Conservation (phyloP, 1,284 basidiomycete genomes). For the Pseudozyma sp. region DNA sequence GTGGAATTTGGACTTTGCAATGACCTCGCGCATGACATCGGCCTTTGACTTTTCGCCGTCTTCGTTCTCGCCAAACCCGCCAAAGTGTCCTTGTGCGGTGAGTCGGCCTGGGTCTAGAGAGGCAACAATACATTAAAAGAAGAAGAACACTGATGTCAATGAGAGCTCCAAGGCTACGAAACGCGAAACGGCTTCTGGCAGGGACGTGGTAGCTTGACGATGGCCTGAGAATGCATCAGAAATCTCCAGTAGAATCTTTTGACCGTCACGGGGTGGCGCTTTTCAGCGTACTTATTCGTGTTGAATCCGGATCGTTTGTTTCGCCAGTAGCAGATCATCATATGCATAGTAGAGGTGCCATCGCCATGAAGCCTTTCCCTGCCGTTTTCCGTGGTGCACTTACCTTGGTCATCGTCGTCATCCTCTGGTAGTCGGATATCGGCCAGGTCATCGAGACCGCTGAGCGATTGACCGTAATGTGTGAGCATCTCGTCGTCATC, state of each 20-base stretch:
- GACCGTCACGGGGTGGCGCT: slow-evolving; percentile 56
- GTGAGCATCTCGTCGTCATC: slow-evolving; percentile 76
- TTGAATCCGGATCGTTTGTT: slow-evolving; percentile 54
- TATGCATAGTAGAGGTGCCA: slow-evolving; percentile 6
- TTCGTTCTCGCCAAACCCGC: slow-evolving; percentile 80
- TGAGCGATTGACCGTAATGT: slow-evolving; percentile 89
- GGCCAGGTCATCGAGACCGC: slow-evolving; percentile 87
- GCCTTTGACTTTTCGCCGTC: slow-evolving; percentile 75
- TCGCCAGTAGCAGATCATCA: slow-evolving; percentile 61
- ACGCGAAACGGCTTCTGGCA: too few species aligned
- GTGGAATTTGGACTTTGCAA: slow-evolving; percentile 87
- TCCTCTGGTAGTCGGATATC: slow-evolving; percentile 70
- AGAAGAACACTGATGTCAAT: slow-evolving; percentile 10
- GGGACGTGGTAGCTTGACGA: neutral
- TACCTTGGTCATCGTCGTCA: slow-evolving; percentile 62
- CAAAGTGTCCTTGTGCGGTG: slow-evolving; percentile 76
- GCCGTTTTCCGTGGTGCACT: slow-evolving; percentile 12
- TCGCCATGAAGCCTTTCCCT: neutral
- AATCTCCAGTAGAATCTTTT: slow-evolving; percentile 69
- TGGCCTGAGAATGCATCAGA: slow-evolving; percentile 51
- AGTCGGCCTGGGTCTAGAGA: slow-evolving; percentile 38
- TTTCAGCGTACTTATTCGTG: slow-evolving; percentile 48
- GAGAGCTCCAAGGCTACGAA: neutral
- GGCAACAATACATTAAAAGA: neutral
- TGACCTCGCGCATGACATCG: slow-evolving; percentile 97